Base-by-base conservation (phyloP, 768 basidiomycete species). In the Tubosaeta sp. region DNA sequence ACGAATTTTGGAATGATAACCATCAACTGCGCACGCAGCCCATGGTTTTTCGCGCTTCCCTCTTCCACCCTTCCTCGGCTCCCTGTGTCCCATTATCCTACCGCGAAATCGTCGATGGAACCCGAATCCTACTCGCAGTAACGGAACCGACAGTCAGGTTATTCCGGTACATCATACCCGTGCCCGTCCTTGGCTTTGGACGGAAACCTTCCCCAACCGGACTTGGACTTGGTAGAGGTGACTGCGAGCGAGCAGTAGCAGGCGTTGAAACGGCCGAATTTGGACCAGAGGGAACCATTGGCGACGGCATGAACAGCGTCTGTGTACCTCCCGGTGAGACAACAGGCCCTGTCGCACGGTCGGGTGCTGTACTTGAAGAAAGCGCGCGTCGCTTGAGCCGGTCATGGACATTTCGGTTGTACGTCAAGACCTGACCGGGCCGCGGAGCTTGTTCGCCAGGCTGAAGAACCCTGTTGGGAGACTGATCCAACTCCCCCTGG, bases 161-260 rank as follows among this genome's bases (percentile, higher is more conserved):
- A 32, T 70, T 78, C 40, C 78, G 73, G 59, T 86, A 86, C 32
- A 72, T 67, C 84, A 86, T 86, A n/a, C 84, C 84, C 11, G 84
- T 83, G 6, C 84, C 84, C 10, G 79, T 85, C 25, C 84, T 67
- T 10, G 84, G 83, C 54, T 69, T 77, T 18, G 79, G 81, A 14
- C 72, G 68, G 4, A 61, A 56, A 44, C 59, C 25, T 30, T 62
- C 66, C 18, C 44, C 54, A 35, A 31, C 27, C 9, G 49, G 25
- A 19, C 47, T 56, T 9, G 62, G 22, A 50, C 59, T 62, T 1
- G 57, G 27, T 3, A 59, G 30, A 21, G 60, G 57, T 5, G 63
- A 64, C 48, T 62, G 60, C 42, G 63, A 62, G 4, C 11, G 46
- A 43, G 44, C 29, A 16, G 47, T 52, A 21, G 46, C 35, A 1